Base-by-base conservation (phyloP, 2,329 filamentous ascomycete genomes). In the Aspergillus cejpii region DNA sequence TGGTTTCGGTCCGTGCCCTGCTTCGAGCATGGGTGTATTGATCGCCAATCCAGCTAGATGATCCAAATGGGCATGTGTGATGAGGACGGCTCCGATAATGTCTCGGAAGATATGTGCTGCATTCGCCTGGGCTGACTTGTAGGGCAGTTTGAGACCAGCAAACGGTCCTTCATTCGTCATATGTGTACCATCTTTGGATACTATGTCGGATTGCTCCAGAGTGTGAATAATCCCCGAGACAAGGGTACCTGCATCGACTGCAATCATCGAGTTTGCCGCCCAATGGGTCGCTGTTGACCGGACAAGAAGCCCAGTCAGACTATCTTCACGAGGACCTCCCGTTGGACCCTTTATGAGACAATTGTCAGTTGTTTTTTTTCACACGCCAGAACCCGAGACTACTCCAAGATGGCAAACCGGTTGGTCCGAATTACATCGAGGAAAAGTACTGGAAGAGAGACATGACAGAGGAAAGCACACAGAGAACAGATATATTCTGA, bases 51-150 rank as follows among this genome's bases (percentile, higher is more conserved):
- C 92, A 15, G 87, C 83, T 17, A 97, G 82, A 66, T 98, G 92
- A 60, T 98, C 92, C 1, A 98, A 77, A 68, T 98, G 92, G n/a
- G 92, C 87, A 65, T 98, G 92, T 0, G 91, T 98, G 58, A 98
- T 88, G 50, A 97, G 79, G 60, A 91, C 92, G 0, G 88, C 85
- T 37, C 91, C 87, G 45, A 98, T 79, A 38, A 96, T 78, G 44
- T 84, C 78, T 43, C 84, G 78, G 33, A 90, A 82, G 39, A 98
- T 75, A 63, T 94, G 77, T 3, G 85, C 77, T 1, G 89, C 90
- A 64, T 96, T 97, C 38, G 87, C 84, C 37, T 79, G 73, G 0
- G 86, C 73, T 0, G 78, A 83, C 33, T 75, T 68, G 55, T 81
- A 73, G 0, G 84, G 83, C 24, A 96, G 70, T 43, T 81, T 74